These are phyloP conservation scores for Apium graveolens DNA, from an alignment of 129 eudicot genomes.

Conservation along the genomic window DNA sequence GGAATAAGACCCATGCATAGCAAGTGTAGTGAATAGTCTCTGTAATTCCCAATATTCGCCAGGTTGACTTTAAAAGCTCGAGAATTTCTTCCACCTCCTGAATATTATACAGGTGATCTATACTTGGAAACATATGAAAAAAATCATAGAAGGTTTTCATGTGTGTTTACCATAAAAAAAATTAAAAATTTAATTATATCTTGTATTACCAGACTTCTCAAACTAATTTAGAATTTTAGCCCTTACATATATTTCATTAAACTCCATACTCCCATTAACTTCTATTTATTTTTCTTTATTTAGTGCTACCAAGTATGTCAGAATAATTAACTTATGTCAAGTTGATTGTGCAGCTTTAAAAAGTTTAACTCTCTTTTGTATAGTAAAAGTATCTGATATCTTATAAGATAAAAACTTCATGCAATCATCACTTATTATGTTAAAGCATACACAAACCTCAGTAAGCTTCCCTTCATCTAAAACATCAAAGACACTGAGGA, in stretches of 20 bases:
- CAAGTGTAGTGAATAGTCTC: constrained; percentile 93
- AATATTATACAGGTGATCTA: neutral
- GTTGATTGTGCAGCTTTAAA: neutral
- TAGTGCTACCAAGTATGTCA: neutral
- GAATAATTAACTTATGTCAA: neutral
- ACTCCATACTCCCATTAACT: neutral
- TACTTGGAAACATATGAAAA: neutral
- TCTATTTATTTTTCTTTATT: neutral
- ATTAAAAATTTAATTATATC: neutral
- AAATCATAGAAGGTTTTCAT: no score
- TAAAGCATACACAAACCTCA: constrained; percentile 52
- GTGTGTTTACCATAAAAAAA: neutral
- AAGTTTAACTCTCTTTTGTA: neutral
- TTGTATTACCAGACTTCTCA: neutral
- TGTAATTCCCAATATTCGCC: constrained; percentile 95
- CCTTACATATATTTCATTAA: neutral
- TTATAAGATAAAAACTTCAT: neutral
- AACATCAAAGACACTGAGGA: constrained; percentile 89
- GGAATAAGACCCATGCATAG: constrained; percentile 94
- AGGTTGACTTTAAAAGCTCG: constrained; percentile 93
- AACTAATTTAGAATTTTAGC: neutral
- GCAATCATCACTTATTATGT: neutral
- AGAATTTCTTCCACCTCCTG: constrained; percentile 99
- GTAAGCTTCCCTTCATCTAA: constrained; percentile 98
- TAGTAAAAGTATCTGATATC: neutral